These are phyloP conservation scores for Staphylotrichum tortipilum DNA, from an alignment of 495 filamentous ascomycete genomes.

Conservation along the genomic window DNA sequence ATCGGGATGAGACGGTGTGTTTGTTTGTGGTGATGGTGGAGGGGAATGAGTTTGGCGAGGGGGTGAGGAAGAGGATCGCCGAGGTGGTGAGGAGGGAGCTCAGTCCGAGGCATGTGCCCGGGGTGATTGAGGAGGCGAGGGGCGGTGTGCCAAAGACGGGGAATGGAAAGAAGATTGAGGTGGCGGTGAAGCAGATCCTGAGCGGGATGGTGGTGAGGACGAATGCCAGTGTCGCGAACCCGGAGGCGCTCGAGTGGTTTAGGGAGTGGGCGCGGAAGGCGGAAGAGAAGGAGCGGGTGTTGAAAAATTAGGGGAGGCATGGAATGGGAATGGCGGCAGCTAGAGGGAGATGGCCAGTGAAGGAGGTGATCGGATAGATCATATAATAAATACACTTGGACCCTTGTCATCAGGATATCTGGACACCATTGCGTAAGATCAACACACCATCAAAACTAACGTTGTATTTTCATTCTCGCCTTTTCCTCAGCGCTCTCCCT, in stretches of 20 bases:
- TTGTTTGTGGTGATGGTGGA: slow-evolving; percentile 71
- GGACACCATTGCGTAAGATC: too few relatives aligned
- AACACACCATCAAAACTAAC: too few relatives aligned
- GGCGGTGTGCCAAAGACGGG: slow-evolving; percentile 76
- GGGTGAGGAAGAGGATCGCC: slow-evolving; percentile 53
- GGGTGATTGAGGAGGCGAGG: slow-evolving; percentile 63
- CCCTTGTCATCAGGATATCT: too few relatives aligned
- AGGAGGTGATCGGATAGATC: too few relatives aligned
- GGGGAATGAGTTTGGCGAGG: slow-evolving; percentile 38
- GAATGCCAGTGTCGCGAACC: slow-evolving; percentile 77
- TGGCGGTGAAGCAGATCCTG: slow-evolving; percentile 89
- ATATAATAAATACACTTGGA: too few relatives aligned
- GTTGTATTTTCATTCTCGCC: too few relatives aligned
- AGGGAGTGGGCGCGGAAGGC: slow-evolving; percentile 52
- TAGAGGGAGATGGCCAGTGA: too few relatives aligned
- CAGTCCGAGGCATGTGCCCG: slow-evolving; percentile 78
- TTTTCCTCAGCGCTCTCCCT: too few relatives aligned
- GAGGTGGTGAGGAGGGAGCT: slow-evolving; percentile 59
- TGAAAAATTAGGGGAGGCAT: slow-evolving; percentile 8
- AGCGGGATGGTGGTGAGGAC: slow-evolving; percentile 78
- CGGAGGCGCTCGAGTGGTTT: slow-evolving; percentile 78
- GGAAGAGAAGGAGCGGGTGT: slow-evolving; percentile 15
- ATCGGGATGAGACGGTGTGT: slow-evolving; percentile 76
- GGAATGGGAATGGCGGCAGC: too few relatives aligned
- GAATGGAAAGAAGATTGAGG: slow-evolving; percentile 93